Base-by-base conservation (phyloP, 352 stramenopile species). In the Peronospora tabacina region DNA sequence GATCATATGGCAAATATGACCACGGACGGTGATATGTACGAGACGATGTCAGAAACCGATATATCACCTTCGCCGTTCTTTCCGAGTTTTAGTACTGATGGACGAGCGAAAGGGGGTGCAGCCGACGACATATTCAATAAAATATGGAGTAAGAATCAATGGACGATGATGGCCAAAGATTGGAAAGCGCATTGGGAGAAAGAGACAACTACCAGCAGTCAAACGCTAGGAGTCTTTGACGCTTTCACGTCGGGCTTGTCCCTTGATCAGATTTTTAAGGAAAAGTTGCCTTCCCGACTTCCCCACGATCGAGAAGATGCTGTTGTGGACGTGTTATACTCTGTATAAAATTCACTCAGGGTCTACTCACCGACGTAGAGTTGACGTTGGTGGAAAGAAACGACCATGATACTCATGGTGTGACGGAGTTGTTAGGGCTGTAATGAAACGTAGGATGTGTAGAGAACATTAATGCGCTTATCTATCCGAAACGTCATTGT, bases 201-300 rank as follows among this genome's bases (percentile, higher is more conserved):
- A 55, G 72, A 83, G 43, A 76, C 61, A 0, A 53, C 76, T 15
- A 57, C 54, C 2, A 63, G 55, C 26, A 63, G 63, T 13, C 61
- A 72, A 28, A 66, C 39, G 13, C 63, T 66, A 16, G 39, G 49
- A 26, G 41, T 68, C 33, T 46, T 78, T 35, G 48, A 81, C 29
- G 40, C 58, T n/a, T 55, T 75, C 39, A 50, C 63, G 10, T 24
- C 52, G 30, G 52, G 68, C 39, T 28, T 88, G 36, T 68, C 66
- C 5, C 52, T 89, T 17, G 68, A 84, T 17, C 65, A 87, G 43
- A 71, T 87, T 45, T 89, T 89, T 45, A 87, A 86, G 17, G 75
- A 87, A 30, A 87, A 85, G 44, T 54, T 89, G 29, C 69, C 68
- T 13, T 89, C 78, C 16, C 64, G 78, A 34, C 59, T 87, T 5